Conservation (phyloP, 2,329 filamentous ascomycete genomes). For the Ophiosphaerella narmari region DNA sequence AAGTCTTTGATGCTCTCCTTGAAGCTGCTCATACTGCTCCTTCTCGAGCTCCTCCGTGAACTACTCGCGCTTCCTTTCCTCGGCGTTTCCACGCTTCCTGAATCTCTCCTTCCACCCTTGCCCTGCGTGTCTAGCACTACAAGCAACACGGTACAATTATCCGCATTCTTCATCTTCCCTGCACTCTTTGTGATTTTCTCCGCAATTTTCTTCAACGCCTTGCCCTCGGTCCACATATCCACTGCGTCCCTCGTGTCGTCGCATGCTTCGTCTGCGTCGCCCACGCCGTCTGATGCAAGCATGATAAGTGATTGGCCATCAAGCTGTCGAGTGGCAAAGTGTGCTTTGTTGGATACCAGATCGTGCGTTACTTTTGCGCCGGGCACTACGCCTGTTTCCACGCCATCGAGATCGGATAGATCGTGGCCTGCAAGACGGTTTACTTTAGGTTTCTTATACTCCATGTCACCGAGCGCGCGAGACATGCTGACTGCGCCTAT, state of each 20-base stretch:
- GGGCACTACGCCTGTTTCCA: conserved; percentile 29
- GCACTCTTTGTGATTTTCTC: conserved; percentile 19
- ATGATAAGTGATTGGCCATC: conserved; percentile 24
- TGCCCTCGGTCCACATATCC: conserved; percentile 16
- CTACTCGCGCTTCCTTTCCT: not conserved
- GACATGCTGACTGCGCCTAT: conserved; percentile 34
- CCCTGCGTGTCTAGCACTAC: conserved; percentile 21
- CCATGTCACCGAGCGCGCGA: conserved; percentile 26
- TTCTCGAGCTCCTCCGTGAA: not conserved
- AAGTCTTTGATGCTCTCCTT: conserved; percentile 6
- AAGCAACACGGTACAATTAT: conserved; percentile 29
- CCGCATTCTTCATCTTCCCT: conserved; percentile 17
- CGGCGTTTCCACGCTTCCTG: not conserved
- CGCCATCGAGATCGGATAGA: conserved; percentile 25
- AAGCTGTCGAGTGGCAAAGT: conserved; percentile 20
- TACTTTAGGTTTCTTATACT: conserved; percentile 29
- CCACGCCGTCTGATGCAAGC: conserved; percentile 29
- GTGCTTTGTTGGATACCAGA: conserved; percentile 29
- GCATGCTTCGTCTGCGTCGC: conserved; percentile 21
- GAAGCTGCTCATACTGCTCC: conserved; percentile 7
- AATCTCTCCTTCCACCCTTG: conserved; percentile 13
- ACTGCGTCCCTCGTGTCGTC: conserved; percentile 22
- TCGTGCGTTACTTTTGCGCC: conserved; percentile 24
- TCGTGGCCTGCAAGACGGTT: conserved; percentile 31
- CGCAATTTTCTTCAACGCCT: conserved; percentile 21